phyloP scores from a whole-genome alignment of 805 yeast species.

The Ogataea haglerorum region DNA sequence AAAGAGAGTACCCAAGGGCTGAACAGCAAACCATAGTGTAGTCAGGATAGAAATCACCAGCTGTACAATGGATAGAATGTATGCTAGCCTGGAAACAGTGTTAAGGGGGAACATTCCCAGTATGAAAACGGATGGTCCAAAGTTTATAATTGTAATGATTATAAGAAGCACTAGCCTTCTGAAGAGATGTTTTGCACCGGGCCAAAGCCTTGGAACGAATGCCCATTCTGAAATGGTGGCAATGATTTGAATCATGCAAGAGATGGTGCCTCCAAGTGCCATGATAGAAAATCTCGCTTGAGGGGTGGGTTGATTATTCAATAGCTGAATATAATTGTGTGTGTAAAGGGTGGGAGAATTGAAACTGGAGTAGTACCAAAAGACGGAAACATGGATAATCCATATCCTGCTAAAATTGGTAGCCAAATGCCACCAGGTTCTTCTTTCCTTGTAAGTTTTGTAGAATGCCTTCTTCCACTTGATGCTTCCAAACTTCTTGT shows the following conservation, averaged over 20 bases:
- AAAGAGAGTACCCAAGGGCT: conserved; percentile 36
- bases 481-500: conserved; percentile 30
- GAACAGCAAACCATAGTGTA: conserved; percentile 41
- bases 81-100: conserved; percentile 34
- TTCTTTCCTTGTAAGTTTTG: conserved; percentile 45
- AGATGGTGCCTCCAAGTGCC: conserved; percentile 44
- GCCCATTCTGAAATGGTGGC: conserved; percentile 42
- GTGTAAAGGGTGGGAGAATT: conserved; percentile 51
- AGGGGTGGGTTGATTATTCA: conserved; percentile 43
- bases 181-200: conserved; percentile 40
- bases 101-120: conserved; percentile 37
- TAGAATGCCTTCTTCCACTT: conserved; percentile 41
- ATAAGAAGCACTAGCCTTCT: conserved; percentile 35
- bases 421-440: conserved; percentile 49
- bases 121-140: conserved; percentile 41
- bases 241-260: conserved; percentile 39
- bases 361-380: conserved; percentile 51
- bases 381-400: conserved; percentile 48
- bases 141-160: conserved; percentile 33
- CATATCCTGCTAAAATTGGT: conserved; percentile 51
- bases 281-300: conserved; percentile 44
- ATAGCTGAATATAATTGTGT: conserved; percentile 35
- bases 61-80: conserved; percentile 39
- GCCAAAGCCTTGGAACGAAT: conserved; percentile 47
- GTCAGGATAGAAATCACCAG: conserved; percentile 41